A percentile compares a stretch with the other conserved stretches of the same genome.
These are phyloP conservation scores for Metschnikowia chrysomelidarum DNA, from an alignment of 805 yeast species.

Conservation along the genomic window DNA sequence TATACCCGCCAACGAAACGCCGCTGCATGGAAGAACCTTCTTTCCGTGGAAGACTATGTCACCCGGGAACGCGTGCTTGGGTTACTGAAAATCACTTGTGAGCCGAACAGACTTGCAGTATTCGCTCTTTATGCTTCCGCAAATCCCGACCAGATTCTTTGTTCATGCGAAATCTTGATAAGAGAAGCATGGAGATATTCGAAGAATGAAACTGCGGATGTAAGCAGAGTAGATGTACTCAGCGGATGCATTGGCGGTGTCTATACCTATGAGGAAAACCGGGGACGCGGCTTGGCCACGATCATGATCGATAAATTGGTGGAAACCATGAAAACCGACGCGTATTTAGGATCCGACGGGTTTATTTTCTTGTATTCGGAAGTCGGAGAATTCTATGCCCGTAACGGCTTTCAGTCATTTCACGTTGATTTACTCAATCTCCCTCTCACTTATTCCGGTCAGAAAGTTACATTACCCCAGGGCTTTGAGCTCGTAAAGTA, in stretches of 20 bases:
- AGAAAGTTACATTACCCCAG: background rate
- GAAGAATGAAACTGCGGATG: slow-evolving; percentile 15
- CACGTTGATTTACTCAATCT: slow-evolving; percentile 33
- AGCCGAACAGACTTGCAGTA: slow-evolving; percentile 21
- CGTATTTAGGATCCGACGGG: slow-evolving; percentile 29
- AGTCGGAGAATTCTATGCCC: slow-evolving; percentile 42
- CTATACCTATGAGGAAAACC: slow-evolving; percentile 33
- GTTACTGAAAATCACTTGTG: slow-evolving; percentile 22
- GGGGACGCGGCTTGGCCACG: slow-evolving; percentile 38
- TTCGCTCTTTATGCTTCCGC: slow-evolving; percentile 24
- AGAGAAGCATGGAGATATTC: slow-evolving; percentile 30
- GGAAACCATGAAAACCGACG: slow-evolving; percentile 22
- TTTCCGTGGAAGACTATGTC: slow-evolving; percentile 33
- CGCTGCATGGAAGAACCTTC: slow-evolving; percentile 36
- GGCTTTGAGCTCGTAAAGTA: slow-evolving; percentile 23
- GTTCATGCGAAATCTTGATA: slow-evolving; percentile 36
- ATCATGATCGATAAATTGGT: slow-evolving; percentile 40
- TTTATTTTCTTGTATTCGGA: slow-evolving; percentile 41
- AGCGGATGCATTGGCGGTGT: slow-evolving; percentile 45
- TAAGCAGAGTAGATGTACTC: slow-evolving; percentile 18
- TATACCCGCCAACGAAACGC: slow-evolving; percentile 37
- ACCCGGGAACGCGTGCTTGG: slow-evolving; percentile 33
- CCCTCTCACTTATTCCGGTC: slow-evolving; percentile 16
- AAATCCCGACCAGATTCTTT: slow-evolving; percentile 22
- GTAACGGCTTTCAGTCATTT: slow-evolving; percentile 37